phyloP scores from a whole-genome alignment of 2,329 filamentous ascomycete species.

The Fusarium hostae region DNA sequence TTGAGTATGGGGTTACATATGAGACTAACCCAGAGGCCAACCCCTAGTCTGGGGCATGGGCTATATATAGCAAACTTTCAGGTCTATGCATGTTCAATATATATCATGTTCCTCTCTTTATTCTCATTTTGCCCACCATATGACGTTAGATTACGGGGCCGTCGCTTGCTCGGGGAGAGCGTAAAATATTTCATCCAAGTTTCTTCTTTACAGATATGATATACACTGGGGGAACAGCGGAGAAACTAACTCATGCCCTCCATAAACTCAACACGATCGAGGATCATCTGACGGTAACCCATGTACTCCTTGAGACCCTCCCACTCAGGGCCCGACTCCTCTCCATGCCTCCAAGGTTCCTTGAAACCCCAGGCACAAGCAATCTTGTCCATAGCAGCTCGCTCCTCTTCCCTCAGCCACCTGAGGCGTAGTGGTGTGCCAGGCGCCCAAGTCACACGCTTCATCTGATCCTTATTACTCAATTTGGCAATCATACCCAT shows the following conservation, averaged over 20 bases:
- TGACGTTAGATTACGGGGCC: not conserved
- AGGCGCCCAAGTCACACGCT: slow-evolving; percentile 87
- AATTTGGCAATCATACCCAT: slow-evolving; percentile 86
- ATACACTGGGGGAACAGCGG: slow-evolving; percentile 22
- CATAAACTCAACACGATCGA: slow-evolving; percentile 91
- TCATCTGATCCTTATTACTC: slow-evolving; percentile 95
- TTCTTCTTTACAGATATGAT: slow-evolving; percentile 36
- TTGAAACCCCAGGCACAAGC: slow-evolving; percentile 93
- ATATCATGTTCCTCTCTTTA: not conserved
- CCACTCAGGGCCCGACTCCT: slow-evolving; percentile 94
- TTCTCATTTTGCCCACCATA: not conserved
- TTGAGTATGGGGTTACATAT: slow-evolving; percentile 51
- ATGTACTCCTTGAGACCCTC: slow-evolving; percentile 85
- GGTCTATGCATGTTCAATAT: not conserved
- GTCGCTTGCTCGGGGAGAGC: not conserved
- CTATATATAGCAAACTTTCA: not conserved
- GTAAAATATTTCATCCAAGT: not conserved
- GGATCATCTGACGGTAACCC: slow-evolving; percentile 84
- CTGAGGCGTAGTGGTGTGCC: slow-evolving; percentile 83
- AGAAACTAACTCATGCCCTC: slow-evolving; percentile 75
- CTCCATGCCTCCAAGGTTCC: slow-evolving; percentile 80
- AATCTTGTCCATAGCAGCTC: slow-evolving; percentile 85
- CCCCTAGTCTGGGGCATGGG: not conserved
- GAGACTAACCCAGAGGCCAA: slow-evolving; percentile 37
- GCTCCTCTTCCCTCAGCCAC: slow-evolving; percentile 91